Percentiles rank a stretch among this genome's conserved stretches.
These are phyloP conservation scores for Ascochyta clinopodiicola DNA, from an alignment of 2,329 filamentous ascomycete species.

Conservation along the genomic window DNA sequence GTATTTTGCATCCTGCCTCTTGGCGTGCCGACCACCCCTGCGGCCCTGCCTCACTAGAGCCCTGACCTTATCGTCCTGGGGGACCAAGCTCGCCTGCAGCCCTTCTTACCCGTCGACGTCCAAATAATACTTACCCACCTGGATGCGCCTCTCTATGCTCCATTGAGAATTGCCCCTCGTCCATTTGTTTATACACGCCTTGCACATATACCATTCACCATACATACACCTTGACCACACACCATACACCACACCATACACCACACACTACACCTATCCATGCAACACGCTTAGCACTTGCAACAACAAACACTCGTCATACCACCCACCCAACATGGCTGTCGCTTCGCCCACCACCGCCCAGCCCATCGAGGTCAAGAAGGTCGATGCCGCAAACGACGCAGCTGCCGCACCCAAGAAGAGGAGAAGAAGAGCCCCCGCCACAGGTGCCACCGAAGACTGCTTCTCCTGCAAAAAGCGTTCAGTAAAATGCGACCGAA, in stretches of 20 bases:
- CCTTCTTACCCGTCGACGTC: slow-evolving; percentile 32
- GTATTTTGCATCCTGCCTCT: slow-evolving; percentile 42
- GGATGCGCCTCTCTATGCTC: slow-evolving; percentile 46
- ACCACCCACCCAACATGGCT: slow-evolving; percentile 34
- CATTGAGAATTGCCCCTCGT: slow-evolving; percentile 47
- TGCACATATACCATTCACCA: slow-evolving; percentile 23
- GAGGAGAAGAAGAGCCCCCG: slow-evolving; percentile 84
- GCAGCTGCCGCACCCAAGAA: slow-evolving; percentile 56
- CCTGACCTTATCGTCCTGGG: slow-evolving; percentile 47
- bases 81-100: slow-evolving; percentile 42
- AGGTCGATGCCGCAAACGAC: slow-evolving; percentile 36
- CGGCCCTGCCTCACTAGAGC: slow-evolving; percentile 20
- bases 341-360: slow-evolving; percentile 40
- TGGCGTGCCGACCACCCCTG: slow-evolving; percentile 37
- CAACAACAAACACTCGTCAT: slow-evolving; percentile 10
- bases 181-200: slow-evolving; percentile 33
- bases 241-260: slow-evolving; percentile 39
- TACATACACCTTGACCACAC: slow-evolving; percentile 43
- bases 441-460: slow-evolving; percentile 89
- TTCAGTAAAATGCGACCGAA: slow-evolving; percentile 84
- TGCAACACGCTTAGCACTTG: slow-evolving; percentile 36
- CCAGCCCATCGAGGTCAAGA: slow-evolving; percentile 44
- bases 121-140: slow-evolving; percentile 51
- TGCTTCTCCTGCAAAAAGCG: slow-evolving; percentile 93
- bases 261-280: slow-evolving; percentile 40